phyloP scores from a whole-genome alignment of 2,329 filamentous ascomycete species.

The Alternaria dauci region DNA sequence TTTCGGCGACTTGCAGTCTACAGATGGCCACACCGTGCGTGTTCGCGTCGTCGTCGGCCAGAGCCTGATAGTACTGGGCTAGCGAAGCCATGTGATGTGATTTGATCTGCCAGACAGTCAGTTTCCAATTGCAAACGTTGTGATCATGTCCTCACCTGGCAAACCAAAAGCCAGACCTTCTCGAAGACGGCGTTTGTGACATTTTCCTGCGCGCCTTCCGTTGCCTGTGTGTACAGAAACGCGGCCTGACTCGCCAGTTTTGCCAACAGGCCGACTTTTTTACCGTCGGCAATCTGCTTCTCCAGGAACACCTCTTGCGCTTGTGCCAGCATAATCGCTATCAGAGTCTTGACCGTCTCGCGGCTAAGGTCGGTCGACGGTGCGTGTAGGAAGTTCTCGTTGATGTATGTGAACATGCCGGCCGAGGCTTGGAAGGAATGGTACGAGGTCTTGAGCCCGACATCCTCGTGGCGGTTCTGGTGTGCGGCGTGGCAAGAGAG shows the following conservation, averaged over 20 bases:
- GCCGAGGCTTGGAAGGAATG: constrained; percentile 98
- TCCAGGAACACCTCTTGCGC: constrained; percentile 97
- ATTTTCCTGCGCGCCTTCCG: constrained; percentile 91
- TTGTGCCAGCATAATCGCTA: constrained; percentile 91
- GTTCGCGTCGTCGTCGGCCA: constrained; percentile 88
- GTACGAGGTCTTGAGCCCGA: constrained; percentile 93
- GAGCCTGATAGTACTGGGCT: constrained; percentile 91
- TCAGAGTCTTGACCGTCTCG: constrained; percentile 94
- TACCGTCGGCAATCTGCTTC: constrained; percentile 91
- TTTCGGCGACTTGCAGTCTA: constrained; percentile 82
- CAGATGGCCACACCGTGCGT: constrained; percentile 86
- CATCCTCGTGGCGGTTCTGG: constrained; percentile 90
- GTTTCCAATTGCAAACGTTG: background rate
- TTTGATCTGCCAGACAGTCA: constrained; percentile 67
- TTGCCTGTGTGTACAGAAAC: constrained; percentile 85
- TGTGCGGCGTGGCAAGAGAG: constrained; percentile 93
- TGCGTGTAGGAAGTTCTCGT: constrained; percentile 98
- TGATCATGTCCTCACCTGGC: constrained; percentile 66
- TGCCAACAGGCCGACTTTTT: constrained; percentile 89
- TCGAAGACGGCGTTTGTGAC: constrained; percentile 91
- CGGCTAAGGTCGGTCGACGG: constrained; percentile 95
- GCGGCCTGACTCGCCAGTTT: constrained; percentile 92
- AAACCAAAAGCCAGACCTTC: constrained; percentile 87
- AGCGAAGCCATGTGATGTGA: constrained; percentile 81
- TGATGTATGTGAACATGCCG: constrained; percentile 99